Percentiles rank a stretch among this genome's conserved stretches.
phyloP scores from a whole-genome alignment of 148 eudicot species.

The Selenicereus undatus region DNA sequence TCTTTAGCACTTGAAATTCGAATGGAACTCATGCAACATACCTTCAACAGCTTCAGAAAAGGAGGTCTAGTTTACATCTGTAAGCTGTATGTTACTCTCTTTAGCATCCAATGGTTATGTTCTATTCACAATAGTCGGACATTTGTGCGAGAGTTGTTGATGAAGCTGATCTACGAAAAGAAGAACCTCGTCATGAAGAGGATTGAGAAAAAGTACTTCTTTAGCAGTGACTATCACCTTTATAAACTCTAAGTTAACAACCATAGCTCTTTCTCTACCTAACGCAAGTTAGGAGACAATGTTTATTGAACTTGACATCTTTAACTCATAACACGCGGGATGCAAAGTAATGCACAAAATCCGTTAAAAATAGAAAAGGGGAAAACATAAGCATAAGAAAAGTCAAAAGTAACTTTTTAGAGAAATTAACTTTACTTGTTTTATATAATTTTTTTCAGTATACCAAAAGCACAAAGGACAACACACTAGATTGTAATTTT shows the following conservation, averaged over 20 bases:
- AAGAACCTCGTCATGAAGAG: conserved; percentile 91
- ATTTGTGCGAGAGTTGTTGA: conserved; percentile 58
- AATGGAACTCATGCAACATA: conserved; percentile 68
- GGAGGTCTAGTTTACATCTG: conserved; percentile 46
- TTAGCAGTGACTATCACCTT: conserved; percentile 95
- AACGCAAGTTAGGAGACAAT: conserved; percentile 8
- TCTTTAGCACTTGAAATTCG: conserved; percentile 89
- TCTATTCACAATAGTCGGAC: conserved; percentile 25
- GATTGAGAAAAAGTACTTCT: conserved; percentile 89
- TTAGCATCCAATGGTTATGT: conserved; percentile 29
- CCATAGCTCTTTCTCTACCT: conserved; percentile 97
- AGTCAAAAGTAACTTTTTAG: too few species aligned
- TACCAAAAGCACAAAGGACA: too few species aligned
- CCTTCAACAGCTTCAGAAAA: conserved; percentile 55
- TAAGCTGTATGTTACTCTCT: conserved; percentile 36
- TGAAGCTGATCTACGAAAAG: conserved; percentile 90
- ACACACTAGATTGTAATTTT: too few species aligned
- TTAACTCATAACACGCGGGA: too few species aligned
- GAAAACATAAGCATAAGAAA: not conserved
- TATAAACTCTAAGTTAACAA: conserved; percentile 87
- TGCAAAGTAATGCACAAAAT: too few species aligned
- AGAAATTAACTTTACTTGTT: too few species aligned
- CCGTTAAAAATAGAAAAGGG: not conserved
- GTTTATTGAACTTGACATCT: not conserved
- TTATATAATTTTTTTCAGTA: too few species aligned